Percentiles rank a stretch among this genome's conserved stretches.
phyloP scores from a whole-genome alignment of 306 rosid genomes.

The Rosa multiflora region DNA sequence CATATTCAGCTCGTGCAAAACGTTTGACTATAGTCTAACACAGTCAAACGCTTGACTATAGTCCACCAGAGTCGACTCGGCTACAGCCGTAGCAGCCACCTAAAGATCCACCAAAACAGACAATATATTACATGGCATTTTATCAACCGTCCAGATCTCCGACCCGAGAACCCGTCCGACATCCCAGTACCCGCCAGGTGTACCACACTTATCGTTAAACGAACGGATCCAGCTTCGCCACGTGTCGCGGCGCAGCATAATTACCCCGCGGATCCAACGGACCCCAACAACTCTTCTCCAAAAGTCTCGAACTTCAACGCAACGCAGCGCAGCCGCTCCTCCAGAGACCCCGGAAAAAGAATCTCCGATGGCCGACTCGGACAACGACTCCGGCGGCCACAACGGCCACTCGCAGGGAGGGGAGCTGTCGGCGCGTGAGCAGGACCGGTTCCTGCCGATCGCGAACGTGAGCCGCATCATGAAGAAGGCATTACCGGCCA shows the following conservation, averaged over 20 bases:
- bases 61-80: neutral
- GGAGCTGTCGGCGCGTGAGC: slow-evolving; percentile 53
- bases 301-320: neutral
- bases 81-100: slow-evolving; percentile 7
- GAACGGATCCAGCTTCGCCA: slow-evolving; percentile 26
- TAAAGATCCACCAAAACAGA: neutral
- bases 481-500: slow-evolving; percentile 77
- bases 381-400: slow-evolving; percentile 64
- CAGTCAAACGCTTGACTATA: neutral
- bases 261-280: slow-evolving; percentile 52
- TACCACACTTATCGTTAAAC: slow-evolving; percentile 27
- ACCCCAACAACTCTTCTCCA: slow-evolving; percentile 28
- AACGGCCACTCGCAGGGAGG: slow-evolving; percentile 23
- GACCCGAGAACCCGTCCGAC: slow-evolving; percentile 29
- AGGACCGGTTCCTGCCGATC: slow-evolving; percentile 64
- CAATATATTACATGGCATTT: neutral
- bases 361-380: slow-evolving; percentile 61
- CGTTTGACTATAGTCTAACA: neutral
- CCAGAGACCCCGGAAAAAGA: neutral
- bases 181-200: slow-evolving; percentile 5
- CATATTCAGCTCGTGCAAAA: neutral
- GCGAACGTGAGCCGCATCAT: slow-evolving; percentile 74
- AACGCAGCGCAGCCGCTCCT: neutral
- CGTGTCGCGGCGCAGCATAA: slow-evolving; percentile 41
- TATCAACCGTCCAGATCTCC: neutral